Evolutionary conservation across 164 flowering plant genomes (phyloP), one percentile per base, ranked within the genome.

Genomic region (Sextonia rubra): DNA sequence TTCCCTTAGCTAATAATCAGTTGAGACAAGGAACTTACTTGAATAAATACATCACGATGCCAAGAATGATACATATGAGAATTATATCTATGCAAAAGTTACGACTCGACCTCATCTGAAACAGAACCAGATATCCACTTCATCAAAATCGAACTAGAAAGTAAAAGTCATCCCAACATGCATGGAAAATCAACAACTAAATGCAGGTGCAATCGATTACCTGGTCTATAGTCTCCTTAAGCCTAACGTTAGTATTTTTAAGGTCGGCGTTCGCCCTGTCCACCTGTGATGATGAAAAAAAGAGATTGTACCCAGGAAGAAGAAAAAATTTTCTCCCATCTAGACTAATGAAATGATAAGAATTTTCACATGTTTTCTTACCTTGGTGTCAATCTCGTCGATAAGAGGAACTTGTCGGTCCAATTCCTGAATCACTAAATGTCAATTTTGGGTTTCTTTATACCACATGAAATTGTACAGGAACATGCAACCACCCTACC

Each of bases 351-450:
- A 26, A 27, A 27, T 26, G 17, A 30, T 26, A 29, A 27, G 26
- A 4, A 22, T 29, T 27, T 30, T 25, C 37, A 61, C 25, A 61
- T 22, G 29, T 17, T 9, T 24, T 69, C 78, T 73, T 52, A 95
- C 99, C 96, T 95, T 95, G 52, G 88, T 71, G 73, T 93, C 99
- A 73, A 95, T 95, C 84, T 93, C 98, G 82, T 95, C 98, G 84
- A 93, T 85, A 79, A 95, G 77, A 72, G 99, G 98, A 69, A 95
- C 98, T 84, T 95, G 99, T 79, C 93, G 89, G 78, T 93, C 97
- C 77, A 95, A 24, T 82, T 95, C 99, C 99, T 93, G 73, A 69
- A 44, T 58, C 48, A 71, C 56, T 14, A 69, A 18, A 20, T 27
- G 11, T 65, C 44, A 0, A 14, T 20, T 23, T 22, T 37, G 20